phyloP scores from a whole-genome alignment of 148 eudicot genomes.

The Camellia japonica region DNA sequence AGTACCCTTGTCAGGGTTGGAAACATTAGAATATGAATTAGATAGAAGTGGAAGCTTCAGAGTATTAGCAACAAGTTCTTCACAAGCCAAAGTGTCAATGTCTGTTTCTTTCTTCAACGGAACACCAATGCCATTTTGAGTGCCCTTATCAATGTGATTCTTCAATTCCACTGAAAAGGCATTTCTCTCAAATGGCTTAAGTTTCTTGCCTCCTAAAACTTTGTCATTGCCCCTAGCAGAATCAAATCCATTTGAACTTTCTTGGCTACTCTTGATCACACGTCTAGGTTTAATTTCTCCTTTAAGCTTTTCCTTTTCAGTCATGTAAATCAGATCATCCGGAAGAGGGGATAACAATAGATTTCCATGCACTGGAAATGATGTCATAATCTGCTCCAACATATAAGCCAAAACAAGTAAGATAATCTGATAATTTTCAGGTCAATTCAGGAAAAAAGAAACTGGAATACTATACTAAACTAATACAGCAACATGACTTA shows the following conservation, averaged over 20 bases:
- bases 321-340: slow-evolving; percentile 46
- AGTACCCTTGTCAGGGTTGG: slow-evolving; percentile 25
- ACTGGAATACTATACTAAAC: neutral
- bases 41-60: slow-evolving; percentile 80
- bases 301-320: slow-evolving; percentile 36
- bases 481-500: slow-evolving; percentile 26
- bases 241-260: slow-evolving; percentile 29
- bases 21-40: slow-evolving; percentile 29
- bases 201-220: slow-evolving; percentile 30
- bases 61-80: slow-evolving; percentile 64
- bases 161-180: slow-evolving; percentile 30
- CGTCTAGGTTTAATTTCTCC: slow-evolving; percentile 35
- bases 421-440: slow-evolving; percentile 1
- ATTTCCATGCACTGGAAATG: slow-evolving; percentile 47
- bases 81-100: slow-evolving; percentile 47
- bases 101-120: slow-evolving; percentile 38
- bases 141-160: slow-evolving; percentile 15
- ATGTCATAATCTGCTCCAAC: slow-evolving; percentile 81
- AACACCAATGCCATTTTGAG: slow-evolving; percentile 19
- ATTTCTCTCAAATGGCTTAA: slow-evolving; percentile 36
- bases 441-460: neutral
- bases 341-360: slow-evolving; percentile 77
- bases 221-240: slow-evolving; percentile 31
- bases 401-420: slow-evolving; percentile 10
- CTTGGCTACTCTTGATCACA: slow-evolving; percentile 37